Base-by-base conservation (phyloP, 129 eudicot genomes). In the Flaveria trinervia region DNA sequence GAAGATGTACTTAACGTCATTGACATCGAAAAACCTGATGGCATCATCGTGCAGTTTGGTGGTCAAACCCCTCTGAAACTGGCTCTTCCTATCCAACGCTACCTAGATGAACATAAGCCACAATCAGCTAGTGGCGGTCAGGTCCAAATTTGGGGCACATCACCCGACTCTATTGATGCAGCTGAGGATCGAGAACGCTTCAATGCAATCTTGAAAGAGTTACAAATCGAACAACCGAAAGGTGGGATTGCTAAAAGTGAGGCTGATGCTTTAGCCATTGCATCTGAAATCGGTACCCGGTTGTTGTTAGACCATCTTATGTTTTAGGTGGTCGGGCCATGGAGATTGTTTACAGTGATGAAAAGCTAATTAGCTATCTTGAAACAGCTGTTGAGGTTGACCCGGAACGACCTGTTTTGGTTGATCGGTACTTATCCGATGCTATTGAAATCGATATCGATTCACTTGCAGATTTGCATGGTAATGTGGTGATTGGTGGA, bases 201-300 rank as follows among this genome's bases (percentile, higher is more conserved):
- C 85, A 94, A 94, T 68, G 92, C 93, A 3, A 94, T 94, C 79
- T 50, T 94, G 66, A 81, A 88, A 5, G 99, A 94, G 75, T 75
- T 94, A 16, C 80, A 91, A 65, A 91, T 94, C 56, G 93, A 87
- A 72, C 99, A 94, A 81, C 99, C 99, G 5, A 87, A 86, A 81
- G 99, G 99, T 17, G 99, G 99, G 33, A 94, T 94, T 59, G 99
- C 99, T 8, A 94, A 87, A 86, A 89, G 94, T 49, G 99, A 89
- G 45, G 76, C 88, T 0, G 97, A 94, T 45, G 97, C 99, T n/a
- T 87, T 94, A 71, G 84, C 89, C 33, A 94, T 94, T 71, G 97
- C 99, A 33, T 85, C 92, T 0, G 89, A 94, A 2, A 80, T 94
- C 23, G 99, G 22, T 94, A 94, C 74, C 99, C 99, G 3, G 97